These are phyloP conservation scores for Plasmodium gonderi DNA, from an alignment of 169 alveolate genomes.

Conservation along the genomic window DNA sequence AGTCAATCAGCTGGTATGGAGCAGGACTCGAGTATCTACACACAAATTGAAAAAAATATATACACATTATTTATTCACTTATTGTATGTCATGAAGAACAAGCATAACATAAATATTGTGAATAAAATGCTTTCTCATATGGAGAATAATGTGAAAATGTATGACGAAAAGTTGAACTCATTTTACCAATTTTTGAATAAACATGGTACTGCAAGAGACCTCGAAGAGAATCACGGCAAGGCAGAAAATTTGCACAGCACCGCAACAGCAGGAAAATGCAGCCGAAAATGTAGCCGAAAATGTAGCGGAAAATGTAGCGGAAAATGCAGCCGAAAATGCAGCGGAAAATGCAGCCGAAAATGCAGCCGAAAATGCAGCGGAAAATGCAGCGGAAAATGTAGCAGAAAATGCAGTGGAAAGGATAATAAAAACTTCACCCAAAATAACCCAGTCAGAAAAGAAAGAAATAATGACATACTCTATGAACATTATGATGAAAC, in stretches of 20 bases:
- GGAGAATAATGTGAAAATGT: slow-evolving; percentile 36
- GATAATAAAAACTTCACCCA: background rate
- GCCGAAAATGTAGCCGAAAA: no score
- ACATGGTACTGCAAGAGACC: background rate
- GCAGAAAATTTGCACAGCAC: no score
- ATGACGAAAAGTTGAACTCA: slow-evolving; percentile 17
- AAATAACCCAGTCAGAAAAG: no score
- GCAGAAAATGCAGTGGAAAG: background rate
- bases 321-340: no score
- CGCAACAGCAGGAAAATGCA: no score
- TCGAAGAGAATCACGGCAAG: background rate
- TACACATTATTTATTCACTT: slow-evolving; percentile 40
- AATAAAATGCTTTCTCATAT: slow-evolving; percentile 60
- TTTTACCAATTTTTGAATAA: background rate
- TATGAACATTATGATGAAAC: background rate
- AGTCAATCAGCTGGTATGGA: background rate
- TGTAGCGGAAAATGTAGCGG: background rate
- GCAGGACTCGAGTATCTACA: background rate
- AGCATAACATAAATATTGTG: slow-evolving; percentile 52
- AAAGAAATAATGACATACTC: background rate
- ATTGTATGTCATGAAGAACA: slow-evolving; percentile 40
- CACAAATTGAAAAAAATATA: slow-evolving; percentile 24
- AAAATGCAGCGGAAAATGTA: background rate
- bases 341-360: no score
- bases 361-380: no score